Base-by-base conservation (phyloP, 116 monocot genomes). In the Thalassia testudinum region DNA sequence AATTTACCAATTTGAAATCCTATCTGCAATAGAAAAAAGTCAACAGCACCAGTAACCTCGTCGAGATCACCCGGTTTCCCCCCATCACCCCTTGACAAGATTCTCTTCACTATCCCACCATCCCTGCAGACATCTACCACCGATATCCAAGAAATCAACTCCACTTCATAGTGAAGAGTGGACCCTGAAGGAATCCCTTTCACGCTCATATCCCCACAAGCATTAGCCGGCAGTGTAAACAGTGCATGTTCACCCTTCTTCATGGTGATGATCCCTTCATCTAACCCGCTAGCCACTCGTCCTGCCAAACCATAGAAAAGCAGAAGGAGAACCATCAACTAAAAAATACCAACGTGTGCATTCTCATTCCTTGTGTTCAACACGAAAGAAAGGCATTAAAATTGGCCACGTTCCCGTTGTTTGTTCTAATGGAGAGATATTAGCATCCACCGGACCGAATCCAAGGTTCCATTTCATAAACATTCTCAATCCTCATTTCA, bases 71-170 rank as follows among this genome's bases (percentile, higher is more conserved):
- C 52, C 0, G 65, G 62, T 55, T 75, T 61, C 19, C 48, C 59
- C 16, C 49, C 58, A 50, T 75, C 67, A 23, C 81, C 78, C 19
- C 24, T 44, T 51, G 28, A 47, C 7, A 87, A 48, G 62, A 87
- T 62, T 60, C 75, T 87, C 63, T 87, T 87, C 13, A 87, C 34
- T 47, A 87, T 78, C 49, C 75, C 81, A 62, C 78, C 78, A 71
- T 87, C 87, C 56, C 72, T 75, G 47, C 70, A 78, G 30, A 87
- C 66, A 58, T 87, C 72, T 7, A 78, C 59, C 1, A 87, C 81
- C 11, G 66, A 59, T 54, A 81, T 29, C 81, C 87, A 87, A 21
- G 81, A 75, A 44, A 81, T 48, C 6, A 87, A 61, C 59, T 87
- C 87, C 23, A 87, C 75, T 54, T 86, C 81, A 75, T 70, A 81